Conservation (phyloP, 352 stramenopile species). For the Phytophthora pisi region DNA sequence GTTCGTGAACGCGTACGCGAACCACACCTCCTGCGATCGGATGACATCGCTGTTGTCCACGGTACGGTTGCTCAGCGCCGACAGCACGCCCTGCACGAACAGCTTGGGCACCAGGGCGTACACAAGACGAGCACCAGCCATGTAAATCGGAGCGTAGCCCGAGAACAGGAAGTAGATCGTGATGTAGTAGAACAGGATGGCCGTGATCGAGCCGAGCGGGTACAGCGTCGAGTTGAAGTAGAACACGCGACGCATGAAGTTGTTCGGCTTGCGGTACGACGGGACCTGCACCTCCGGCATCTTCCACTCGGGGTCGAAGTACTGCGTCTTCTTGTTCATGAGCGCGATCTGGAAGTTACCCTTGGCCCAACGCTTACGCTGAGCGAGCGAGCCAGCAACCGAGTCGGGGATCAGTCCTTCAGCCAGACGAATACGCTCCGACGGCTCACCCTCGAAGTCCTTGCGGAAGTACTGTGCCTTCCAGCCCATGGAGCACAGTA, state of each 20-base stretch:
- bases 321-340: slow-evolving; percentile 85
- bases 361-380: slow-evolving; percentile 87
- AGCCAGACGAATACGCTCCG: slow-evolving; percentile 78
- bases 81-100: slow-evolving; percentile 75
- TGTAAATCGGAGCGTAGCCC: slow-evolving; percentile 84
- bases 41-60: slow-evolving; percentile 88
- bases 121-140: slow-evolving; percentile 68
- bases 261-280: slow-evolving; percentile 64
- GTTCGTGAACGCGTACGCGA: slow-evolving; percentile 86
- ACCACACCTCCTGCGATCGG: slow-evolving; percentile 85
- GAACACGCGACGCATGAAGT: slow-evolving; percentile 81
- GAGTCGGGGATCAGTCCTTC: slow-evolving; percentile 82
- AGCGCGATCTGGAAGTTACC: slow-evolving; percentile 86
- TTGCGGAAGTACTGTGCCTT: slow-evolving; percentile 89
- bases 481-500: slow-evolving; percentile 81
- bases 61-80: slow-evolving; percentile 78
- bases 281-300: slow-evolving; percentile 64
- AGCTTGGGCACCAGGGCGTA: slow-evolving; percentile 84
- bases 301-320: slow-evolving; percentile 86
- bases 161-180: slow-evolving; percentile 88
- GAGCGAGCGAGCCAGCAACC: slow-evolving; percentile 70
- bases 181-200: slow-evolving; percentile 86
- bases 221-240: slow-evolving; percentile 86
- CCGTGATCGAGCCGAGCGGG: slow-evolving; percentile 78
- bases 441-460: slow-evolving; percentile 81